phyloP scores from a whole-genome alignment of 306 rosid genomes.

The Glycine soja region DNA sequence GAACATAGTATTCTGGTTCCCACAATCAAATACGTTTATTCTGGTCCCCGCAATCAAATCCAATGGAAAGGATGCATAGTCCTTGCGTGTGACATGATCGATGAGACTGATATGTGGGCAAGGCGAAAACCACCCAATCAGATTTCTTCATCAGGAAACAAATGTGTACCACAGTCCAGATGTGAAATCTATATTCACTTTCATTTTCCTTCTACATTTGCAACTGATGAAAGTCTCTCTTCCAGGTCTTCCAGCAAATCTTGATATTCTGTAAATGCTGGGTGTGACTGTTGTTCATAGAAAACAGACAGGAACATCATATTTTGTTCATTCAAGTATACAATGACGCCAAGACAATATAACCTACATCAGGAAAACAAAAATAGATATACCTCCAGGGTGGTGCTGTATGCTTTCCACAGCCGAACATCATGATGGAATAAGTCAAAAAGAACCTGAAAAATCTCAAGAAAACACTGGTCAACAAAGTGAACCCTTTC shows the following conservation, averaged over 20 bases:
- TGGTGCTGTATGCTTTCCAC: conserved; percentile 84
- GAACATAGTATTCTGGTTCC: conserved; percentile 33
- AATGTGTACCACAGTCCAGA: conserved; percentile 38
- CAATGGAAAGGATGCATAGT: conserved; percentile 40
- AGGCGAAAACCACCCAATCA: conserved; percentile 34
- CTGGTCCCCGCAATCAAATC: conserved; percentile 40
- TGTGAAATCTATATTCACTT: conserved; percentile 35
- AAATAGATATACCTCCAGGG: conserved; percentile 71
- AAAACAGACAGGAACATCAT: conserved; percentile 26
- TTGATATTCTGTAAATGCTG: conserved; percentile 69
- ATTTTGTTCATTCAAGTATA: conserved; percentile 19
- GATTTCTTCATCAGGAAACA: conserved; percentile 47
- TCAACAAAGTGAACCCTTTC: conserved; percentile 43
- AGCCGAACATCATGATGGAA: conserved; percentile 79
- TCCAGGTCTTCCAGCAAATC: conserved; percentile 84
- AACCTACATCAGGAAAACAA: conserved; percentile 19
- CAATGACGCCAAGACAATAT: conserved; percentile 9
- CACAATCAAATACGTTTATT: conserved; percentile 31
- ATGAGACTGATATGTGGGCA: conserved; percentile 16
- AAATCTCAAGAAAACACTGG: conserved; percentile 33
- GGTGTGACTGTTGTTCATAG: conserved; percentile 62
- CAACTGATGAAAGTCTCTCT: conserved; percentile 67
- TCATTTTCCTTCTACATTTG: conserved; percentile 56
- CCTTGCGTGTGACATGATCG: conserved; percentile 33
- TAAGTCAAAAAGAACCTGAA: conserved; percentile 89